Percentiles rank a stretch among this genome's conserved stretches.
Conservation (phyloP, 2,329 filamentous ascomycete genomes). For the Colletotrichum chrysophilum region DNA sequence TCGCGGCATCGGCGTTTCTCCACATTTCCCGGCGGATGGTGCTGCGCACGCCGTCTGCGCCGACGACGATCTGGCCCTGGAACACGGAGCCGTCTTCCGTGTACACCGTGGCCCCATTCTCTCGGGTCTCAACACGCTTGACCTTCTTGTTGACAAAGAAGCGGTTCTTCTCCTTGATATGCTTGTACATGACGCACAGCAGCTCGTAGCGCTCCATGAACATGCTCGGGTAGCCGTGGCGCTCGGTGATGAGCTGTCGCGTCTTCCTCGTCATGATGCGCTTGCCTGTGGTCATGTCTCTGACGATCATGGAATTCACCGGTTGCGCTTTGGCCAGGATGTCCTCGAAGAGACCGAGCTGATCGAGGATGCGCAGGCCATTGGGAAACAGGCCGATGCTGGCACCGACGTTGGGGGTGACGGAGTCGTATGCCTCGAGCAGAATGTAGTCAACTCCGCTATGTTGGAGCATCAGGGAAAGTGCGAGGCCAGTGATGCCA, state of each 20-base stretch:
- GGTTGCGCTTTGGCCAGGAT: background rate
- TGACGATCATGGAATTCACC: background rate
- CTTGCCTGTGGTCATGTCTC: background rate
- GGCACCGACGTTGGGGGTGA: conserved; percentile 52
- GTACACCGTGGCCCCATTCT: conserved; percentile 28
- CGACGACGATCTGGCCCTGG: conserved; percentile 38
- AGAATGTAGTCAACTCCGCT: conserved; percentile 53
- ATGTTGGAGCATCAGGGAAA: conserved; percentile 44
- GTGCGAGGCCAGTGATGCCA: conserved; percentile 26
- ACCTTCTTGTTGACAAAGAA: conserved; percentile 24
- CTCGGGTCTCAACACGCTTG: background rate
- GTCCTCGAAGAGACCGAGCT: conserved; percentile 44
- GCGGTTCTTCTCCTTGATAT: conserved; percentile 32
- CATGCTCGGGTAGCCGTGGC: conserved; percentile 32
- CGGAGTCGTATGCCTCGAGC: conserved; percentile 45
- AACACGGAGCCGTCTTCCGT: conserved; percentile 34
- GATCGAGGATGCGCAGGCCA: conserved; percentile 51
- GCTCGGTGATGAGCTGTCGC: background rate
- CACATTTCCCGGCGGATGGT: conserved; percentile 35
- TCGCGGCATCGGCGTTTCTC: conserved; percentile 10
- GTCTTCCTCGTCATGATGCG: conserved; percentile 7
- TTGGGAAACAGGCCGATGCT: conserved; percentile 50
- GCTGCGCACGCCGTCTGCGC: conserved; percentile 47
- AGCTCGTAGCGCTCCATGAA: conserved; percentile 42
- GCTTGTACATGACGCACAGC: conserved; percentile 36